Evolutionary conservation across 163 green algal species (phyloP), one percentile per base, ranked within the genome.

Genomic region (Prototheca wickerhamii): DNA sequence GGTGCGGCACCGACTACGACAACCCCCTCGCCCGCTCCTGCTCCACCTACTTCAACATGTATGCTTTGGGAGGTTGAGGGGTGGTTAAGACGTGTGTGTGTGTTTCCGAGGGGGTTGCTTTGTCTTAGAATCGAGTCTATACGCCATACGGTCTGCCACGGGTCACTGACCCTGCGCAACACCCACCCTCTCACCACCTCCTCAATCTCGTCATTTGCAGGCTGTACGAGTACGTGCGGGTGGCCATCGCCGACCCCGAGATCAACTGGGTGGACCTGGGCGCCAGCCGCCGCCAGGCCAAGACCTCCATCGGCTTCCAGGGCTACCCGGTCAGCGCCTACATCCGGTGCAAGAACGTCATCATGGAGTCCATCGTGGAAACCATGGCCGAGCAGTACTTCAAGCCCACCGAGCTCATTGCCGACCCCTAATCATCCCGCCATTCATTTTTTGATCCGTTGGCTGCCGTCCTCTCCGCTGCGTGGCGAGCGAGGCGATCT

Each of bases 1-100:
- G 72, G 72, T 79, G 72, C 58, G 72, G 72, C 57, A 79, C 72
- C n/a, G 72, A 75, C 56, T 79, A 79, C 59, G 62, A 64, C 0
- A 74, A 75, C 70, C 61, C 70, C 43, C 65, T 75, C 28, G 65
- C 65, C 49, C 44, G 54, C 17, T 30, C 40, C 20, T 79, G 72
- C 42, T 64, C 61, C 58, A 72, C 72, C 21, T 79, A 79, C 63
- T 79, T 67, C 25, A 73, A 73, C 32, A 73, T 73, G 44, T 63
- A 32, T 29, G 58, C 8, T n/a, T 4, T 10, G 32, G 17, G 32
- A 8, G 34, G 15, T 37, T 7, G 53, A 12, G 6, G 52, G 52
- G 12, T 42, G 52, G 28, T 10, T 15, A 21, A 2, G 1, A 7
- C 6, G 29, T 17, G 52, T 21, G 12, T 34, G 25, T 37, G 10